Evolutionary conservation across 2,329 filamentous ascomycete genomes (phyloP).

Genomic region (Decorospora gaudefroyi): DNA sequence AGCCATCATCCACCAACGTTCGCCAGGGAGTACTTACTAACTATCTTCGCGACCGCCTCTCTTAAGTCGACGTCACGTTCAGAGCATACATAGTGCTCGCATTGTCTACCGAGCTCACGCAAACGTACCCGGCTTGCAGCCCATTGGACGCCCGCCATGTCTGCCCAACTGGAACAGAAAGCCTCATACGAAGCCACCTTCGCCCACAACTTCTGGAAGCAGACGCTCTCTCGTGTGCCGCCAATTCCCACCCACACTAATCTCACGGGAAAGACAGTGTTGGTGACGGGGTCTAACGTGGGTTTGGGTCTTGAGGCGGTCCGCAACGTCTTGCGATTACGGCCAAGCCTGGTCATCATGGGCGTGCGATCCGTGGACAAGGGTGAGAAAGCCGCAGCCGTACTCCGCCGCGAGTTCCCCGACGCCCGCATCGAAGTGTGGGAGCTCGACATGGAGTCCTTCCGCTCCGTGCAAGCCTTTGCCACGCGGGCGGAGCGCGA

Average conservation of each 20-base stretch:
- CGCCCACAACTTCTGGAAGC: no score
- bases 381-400: constrained; percentile 34
- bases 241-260: constrained; percentile 1
- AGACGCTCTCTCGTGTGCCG: no score
- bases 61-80: no score
- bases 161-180: no score
- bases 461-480: constrained; percentile 30
- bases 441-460: constrained; percentile 34
- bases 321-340: constrained; percentile 26
- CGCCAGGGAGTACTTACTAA: no score
- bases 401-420: constrained; percentile 17
- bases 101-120: no score
- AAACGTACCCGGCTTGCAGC: no score
- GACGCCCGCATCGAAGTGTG: constrained; percentile 31
- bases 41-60: no score
- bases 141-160: no score
- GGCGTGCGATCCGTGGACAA: constrained; percentile 33
- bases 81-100: no score
- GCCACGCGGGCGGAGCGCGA: constrained; percentile 14
- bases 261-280: constrained; percentile 43
- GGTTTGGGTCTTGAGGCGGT: constrained; percentile 37
- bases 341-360: constrained; percentile 34
- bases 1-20: no score
- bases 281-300: constrained; percentile 48
- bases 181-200: no score